Conservation (phyloP, 2,329 filamentous ascomycete genomes). For the Mycosphaerella sp. region DNA sequence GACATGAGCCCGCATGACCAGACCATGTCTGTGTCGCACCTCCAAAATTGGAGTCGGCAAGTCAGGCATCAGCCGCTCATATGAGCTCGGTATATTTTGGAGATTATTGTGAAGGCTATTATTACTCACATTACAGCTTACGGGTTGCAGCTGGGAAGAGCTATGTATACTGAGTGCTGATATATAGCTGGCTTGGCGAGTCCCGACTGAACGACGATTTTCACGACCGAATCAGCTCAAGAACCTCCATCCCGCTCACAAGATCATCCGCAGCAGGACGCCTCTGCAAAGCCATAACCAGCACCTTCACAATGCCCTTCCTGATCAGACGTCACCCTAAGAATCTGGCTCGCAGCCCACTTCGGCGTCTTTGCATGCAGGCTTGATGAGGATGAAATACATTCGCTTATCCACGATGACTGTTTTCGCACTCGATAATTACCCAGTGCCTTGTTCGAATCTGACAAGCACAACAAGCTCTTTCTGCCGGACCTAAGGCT, state of each 20-base stretch:
- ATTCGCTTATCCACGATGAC: slow-evolving; percentile 31
- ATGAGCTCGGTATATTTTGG: too few relatives aligned
- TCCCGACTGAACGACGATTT: too few relatives aligned
- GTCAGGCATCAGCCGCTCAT: too few relatives aligned
- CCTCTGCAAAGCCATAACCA: slow-evolving; percentile 23
- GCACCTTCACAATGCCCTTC: slow-evolving; percentile 36
- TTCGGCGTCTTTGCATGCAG: slow-evolving; percentile 44
- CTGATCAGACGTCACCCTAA: slow-evolving; percentile 38
- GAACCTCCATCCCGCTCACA: neutral
- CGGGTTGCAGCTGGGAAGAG: too few relatives aligned
- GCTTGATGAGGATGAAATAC: slow-evolving; percentile 52
- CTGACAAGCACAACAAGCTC: slow-evolving; percentile 34
- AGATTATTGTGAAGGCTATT: too few relatives aligned
- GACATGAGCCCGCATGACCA: too few relatives aligned
- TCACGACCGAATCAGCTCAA: neutral
- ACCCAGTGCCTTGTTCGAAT: neutral
- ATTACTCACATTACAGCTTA: too few relatives aligned
- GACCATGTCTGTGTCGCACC: too few relatives aligned
- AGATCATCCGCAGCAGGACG: neutral
- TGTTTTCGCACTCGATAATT: slow-evolving; percentile 21
- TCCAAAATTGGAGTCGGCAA: too few relatives aligned
- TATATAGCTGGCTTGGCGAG: too few relatives aligned
- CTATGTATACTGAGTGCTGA: too few relatives aligned
- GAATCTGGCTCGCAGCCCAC: slow-evolving; percentile 39
- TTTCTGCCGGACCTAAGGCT: neutral